phyloP scores from a whole-genome alignment of 805 yeast species.

The Hagleromyces aurorensis region DNA sequence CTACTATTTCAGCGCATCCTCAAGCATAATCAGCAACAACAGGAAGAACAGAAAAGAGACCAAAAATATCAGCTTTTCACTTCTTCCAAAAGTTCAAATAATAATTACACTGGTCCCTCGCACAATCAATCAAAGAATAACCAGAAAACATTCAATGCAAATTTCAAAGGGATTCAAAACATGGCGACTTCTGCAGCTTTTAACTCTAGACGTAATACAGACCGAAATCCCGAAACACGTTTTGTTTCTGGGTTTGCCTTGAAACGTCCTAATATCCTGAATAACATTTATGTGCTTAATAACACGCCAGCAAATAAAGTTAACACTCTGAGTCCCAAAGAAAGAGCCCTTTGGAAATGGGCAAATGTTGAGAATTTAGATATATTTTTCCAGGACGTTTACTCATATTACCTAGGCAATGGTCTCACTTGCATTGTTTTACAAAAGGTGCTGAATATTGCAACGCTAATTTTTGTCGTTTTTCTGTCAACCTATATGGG shows the following conservation, averaged over 20 bases:
- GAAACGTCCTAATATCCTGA: constrained; percentile 20
- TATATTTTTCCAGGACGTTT: constrained; percentile 72
- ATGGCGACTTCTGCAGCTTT: no score
- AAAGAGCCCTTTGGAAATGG: constrained; percentile 91
- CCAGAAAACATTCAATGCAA: no score
- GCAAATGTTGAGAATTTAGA: constrained; percentile 92
- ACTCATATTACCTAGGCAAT: constrained; percentile 75
- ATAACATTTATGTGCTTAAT: constrained; percentile 20
- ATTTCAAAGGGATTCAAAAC: no score
- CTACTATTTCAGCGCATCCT: constrained; percentile 12
- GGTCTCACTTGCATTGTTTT: constrained; percentile 77
- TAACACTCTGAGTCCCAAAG: constrained; percentile 50
- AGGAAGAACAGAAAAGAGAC: constrained; percentile 4
- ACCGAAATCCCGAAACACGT: constrained; percentile 1
- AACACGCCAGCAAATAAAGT: constrained; percentile 24
- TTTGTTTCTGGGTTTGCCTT: constrained; percentile 4
- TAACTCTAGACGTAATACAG: no score
- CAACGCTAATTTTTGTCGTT: constrained; percentile 72
- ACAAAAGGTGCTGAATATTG: constrained; percentile 54
- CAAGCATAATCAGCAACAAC: constrained; percentile 7
- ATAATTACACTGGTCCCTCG: not conserved
- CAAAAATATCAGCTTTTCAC: constrained; percentile 13
- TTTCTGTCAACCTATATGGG: constrained; percentile 70
- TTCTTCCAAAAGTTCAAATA: constrained; percentile 7
- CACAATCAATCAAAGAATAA: not conserved